Evolutionary conservation across 164 flowering plant species (phyloP).

Genomic region (Saururus chinensis): DNA sequence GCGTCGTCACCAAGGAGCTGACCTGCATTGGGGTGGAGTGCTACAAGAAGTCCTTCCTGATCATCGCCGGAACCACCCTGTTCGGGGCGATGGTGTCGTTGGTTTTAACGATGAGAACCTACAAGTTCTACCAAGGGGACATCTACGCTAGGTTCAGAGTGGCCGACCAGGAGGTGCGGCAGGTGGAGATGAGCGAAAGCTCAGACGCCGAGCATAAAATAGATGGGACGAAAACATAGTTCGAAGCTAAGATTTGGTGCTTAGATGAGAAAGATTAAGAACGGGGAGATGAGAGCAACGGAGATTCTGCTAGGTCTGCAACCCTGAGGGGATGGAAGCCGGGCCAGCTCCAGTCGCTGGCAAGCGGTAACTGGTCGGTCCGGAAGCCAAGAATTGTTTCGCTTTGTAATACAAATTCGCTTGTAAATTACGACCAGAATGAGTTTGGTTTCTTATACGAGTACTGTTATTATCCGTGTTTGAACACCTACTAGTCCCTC

Average conservation of each 20-base stretch:
- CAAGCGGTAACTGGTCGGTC: no score
- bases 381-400: no score
- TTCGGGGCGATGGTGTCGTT: slow-evolving; percentile 39
- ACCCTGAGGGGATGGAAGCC: no score
- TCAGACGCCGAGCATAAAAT: not conserved
- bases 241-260: not conserved
- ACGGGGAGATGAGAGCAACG: no score
- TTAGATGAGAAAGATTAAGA: not conserved
- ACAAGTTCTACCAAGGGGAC: slow-evolving; percentile 43
- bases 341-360: no score
- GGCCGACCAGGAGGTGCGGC: not conserved
- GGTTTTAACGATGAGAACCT: slow-evolving; percentile 37
- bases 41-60: slow-evolving; percentile 27
- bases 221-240: not conserved
- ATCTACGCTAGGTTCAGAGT: slow-evolving; percentile 41
- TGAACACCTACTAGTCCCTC: no score
- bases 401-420: no score
- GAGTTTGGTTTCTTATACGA: no score
- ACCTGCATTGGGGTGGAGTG: slow-evolving; percentile 44
- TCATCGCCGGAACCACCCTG: slow-evolving; percentile 33
- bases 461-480: no score
- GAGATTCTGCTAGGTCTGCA: no score
- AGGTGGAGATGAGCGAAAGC: not conserved
- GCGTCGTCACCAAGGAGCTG: slow-evolving; percentile 21
- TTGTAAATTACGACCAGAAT: no score